A percentile compares a stretch with the other conserved stretches of the same genome.
These are phyloP conservation scores for Chaetomiaceae sp. DNA, from an alignment of 2,329 filamentous ascomycete genomes.

Conservation along the genomic window DNA sequence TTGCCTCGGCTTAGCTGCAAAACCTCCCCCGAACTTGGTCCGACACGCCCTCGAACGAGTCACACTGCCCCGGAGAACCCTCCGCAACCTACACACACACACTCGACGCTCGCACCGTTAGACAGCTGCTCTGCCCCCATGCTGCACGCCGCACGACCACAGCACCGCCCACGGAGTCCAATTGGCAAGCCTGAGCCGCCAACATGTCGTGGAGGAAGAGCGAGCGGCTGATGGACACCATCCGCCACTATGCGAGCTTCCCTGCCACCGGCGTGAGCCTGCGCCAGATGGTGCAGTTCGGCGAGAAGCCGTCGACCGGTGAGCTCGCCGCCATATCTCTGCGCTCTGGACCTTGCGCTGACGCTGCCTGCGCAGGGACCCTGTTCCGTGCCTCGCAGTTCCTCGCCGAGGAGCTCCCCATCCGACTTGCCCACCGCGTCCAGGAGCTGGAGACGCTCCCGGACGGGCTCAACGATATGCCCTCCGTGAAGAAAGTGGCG, in stretches of 20 bases:
- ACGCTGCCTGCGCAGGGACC: slow-evolving; percentile 55
- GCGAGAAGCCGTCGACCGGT: slow-evolving; percentile 88
- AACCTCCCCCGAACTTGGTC: slow-evolving; percentile 6
- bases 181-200: slow-evolving; percentile 28
- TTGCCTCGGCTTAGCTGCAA: slow-evolving; percentile 22
- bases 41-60: slow-evolving; percentile 3
- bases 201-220: slow-evolving; percentile 92
- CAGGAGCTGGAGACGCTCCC: slow-evolving; percentile 88
- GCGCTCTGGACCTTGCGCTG: slow-evolving; percentile 2
- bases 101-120: neutral
- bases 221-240: slow-evolving; percentile 89
- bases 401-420: slow-evolving; percentile 94
- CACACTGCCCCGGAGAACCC: neutral
- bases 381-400: slow-evolving; percentile 97
- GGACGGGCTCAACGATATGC: slow-evolving; percentile 96
- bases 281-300: slow-evolving; percentile 98
- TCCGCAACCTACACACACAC: neutral
- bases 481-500: slow-evolving; percentile 87
- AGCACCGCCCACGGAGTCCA: slow-evolving; percentile 17
- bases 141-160: slow-evolving; percentile 16
- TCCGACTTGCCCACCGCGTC: slow-evolving; percentile 91
- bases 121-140: slow-evolving; percentile 12
- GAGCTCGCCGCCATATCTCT: slow-evolving; percentile 29
- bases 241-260: slow-evolving; percentile 94
- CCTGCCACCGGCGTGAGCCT: slow-evolving; percentile 93